These are phyloP conservation scores for Candida sanyaensis DNA, from an alignment of 1,139 yeast species.

Conservation along the genomic window DNA sequence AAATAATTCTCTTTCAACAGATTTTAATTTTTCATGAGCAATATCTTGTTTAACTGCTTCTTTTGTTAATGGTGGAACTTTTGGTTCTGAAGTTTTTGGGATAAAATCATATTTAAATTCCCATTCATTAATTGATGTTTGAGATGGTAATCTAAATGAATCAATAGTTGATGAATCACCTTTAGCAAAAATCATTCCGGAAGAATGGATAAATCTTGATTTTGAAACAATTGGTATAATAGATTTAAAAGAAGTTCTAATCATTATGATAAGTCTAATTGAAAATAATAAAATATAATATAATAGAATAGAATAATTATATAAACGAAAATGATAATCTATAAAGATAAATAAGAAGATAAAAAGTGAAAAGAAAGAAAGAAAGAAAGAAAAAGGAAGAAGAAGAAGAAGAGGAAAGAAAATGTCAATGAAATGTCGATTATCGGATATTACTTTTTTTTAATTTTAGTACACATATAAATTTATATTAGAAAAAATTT, in stretches of 20 bases:
- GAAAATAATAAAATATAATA: not conserved
- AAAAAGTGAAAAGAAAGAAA: not conserved
- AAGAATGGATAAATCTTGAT: slow-evolving; percentile 7
- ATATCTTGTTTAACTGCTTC: slow-evolving; percentile 54
- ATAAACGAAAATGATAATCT: too few species aligned
- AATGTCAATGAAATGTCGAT: not conserved
- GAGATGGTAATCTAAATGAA: slow-evolving; percentile 47
- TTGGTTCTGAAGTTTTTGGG: slow-evolving; percentile 46
- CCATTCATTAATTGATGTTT: slow-evolving; percentile 50
- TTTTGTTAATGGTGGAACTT: slow-evolving; percentile 53
- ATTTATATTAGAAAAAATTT: too few species aligned
- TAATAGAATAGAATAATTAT: not conserved
- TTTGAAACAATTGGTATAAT: slow-evolving; percentile 14
- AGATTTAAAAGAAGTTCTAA: slow-evolving; percentile 16
- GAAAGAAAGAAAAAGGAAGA: not conserved
- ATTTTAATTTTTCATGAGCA: slow-evolving; percentile 42
- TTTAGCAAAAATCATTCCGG: slow-evolving; percentile 27
- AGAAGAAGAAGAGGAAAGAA: too few species aligned
- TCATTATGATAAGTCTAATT: slow-evolving; percentile 3
- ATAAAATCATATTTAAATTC: slow-evolving; percentile 54
- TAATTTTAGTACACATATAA: too few species aligned
- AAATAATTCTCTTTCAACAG: slow-evolving; percentile 45
- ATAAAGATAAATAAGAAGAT: not conserved
- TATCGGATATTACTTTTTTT: not conserved
- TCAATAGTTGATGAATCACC: slow-evolving; percentile 50